These are phyloP conservation scores for Talaromyces sp. DNA, from an alignment of 2,329 filamentous ascomycete species.

Conservation along the genomic window DNA sequence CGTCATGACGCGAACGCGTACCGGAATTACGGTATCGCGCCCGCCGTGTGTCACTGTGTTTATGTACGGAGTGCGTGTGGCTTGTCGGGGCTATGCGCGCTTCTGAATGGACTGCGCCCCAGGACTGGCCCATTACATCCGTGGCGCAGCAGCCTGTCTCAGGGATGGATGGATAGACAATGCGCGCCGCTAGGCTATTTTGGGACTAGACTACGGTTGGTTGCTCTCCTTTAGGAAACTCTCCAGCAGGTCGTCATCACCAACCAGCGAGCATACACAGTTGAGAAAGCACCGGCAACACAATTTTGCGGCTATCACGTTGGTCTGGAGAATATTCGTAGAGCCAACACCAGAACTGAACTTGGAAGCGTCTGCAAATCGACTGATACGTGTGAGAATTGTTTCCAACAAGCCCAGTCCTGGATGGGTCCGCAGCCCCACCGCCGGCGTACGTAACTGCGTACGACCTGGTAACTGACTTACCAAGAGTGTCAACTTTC, in stretches of 20 bases:
- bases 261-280: background rate
- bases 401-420: background rate
- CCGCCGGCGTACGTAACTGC: background rate
- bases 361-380: no score
- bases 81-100: background rate
- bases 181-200: background rate
- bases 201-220: background rate
- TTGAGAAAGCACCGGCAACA: background rate
- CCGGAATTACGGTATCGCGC: background rate
- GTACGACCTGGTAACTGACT: background rate
- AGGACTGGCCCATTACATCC: background rate
- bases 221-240: background rate
- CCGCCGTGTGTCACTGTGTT: background rate
- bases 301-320: background rate
- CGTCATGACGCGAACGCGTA: background rate
- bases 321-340: background rate
- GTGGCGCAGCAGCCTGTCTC: background rate
- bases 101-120: background rate
- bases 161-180: background rate
- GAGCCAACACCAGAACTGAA: no score
- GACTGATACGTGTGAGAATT: background rate
- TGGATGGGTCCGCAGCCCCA: conserved; percentile 6
- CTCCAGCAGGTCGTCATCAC: background rate
- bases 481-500: background rate
- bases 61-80: background rate